phyloP scores from a whole-genome alignment of 441 rosid species.

The Raphanus hybrid region DNA sequence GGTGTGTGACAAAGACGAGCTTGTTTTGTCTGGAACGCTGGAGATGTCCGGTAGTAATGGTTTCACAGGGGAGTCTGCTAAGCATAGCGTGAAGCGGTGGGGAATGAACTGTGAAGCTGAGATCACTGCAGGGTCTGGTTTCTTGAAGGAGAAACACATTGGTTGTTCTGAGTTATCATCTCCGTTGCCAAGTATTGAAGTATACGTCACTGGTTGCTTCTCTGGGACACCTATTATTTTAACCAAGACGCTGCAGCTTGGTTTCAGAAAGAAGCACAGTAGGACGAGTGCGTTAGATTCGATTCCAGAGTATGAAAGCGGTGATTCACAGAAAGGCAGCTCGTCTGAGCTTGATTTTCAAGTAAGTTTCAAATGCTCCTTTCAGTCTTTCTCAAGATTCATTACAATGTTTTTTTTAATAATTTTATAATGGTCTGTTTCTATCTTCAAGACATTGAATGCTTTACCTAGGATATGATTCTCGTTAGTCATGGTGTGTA shows the following conservation, averaged over 20 bases:
- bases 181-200: slow-evolving; percentile 59
- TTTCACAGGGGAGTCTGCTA: slow-evolving; percentile 42
- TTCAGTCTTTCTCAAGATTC: slow-evolving; percentile 22
- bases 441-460: slow-evolving; percentile 21
- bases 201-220: slow-evolving; percentile 74
- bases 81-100: slow-evolving; percentile 48
- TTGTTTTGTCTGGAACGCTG: slow-evolving; percentile 60
- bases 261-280: slow-evolving; percentile 51
- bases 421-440: slow-evolving; percentile 1
- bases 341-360: slow-evolving; percentile 48
- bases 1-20: slow-evolving; percentile 53
- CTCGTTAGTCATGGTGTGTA: slow-evolving; percentile 21
- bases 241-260: slow-evolving; percentile 60
- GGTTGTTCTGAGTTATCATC: slow-evolving; percentile 48
- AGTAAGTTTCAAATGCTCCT: slow-evolving; percentile 45
- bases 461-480: slow-evolving; percentile 6
- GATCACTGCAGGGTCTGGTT: slow-evolving; percentile 48
- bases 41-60: slow-evolving; percentile 53
- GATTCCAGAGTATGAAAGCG: slow-evolving; percentile 61
- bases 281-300: slow-evolving; percentile 53
- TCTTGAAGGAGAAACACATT: slow-evolving; percentile 52
- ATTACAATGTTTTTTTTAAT: not conserved
- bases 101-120: slow-evolving; percentile 58
- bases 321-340: slow-evolving; percentile 44
- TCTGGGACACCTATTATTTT: slow-evolving; percentile 63